Percentiles rank a stretch among this genome's conserved stretches.
These are phyloP conservation scores for Ceratocystis variospora DNA, from an alignment of 2,329 filamentous ascomycete genomes.

Conservation along the genomic window DNA sequence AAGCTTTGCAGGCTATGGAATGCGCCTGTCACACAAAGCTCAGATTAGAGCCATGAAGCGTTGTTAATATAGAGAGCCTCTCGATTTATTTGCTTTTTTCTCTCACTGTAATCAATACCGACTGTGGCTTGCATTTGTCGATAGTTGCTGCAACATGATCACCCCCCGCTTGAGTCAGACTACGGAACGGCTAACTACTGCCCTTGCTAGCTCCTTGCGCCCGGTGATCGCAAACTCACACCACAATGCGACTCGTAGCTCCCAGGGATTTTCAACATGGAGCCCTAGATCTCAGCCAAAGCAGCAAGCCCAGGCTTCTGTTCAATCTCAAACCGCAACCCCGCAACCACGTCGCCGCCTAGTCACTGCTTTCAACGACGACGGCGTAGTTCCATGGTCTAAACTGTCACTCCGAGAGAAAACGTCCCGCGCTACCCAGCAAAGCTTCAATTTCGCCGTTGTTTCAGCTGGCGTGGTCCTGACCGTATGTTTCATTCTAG, in stretches of 20 bases:
- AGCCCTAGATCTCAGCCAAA: conserved; percentile 15
- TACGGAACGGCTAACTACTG: conserved; percentile 5
- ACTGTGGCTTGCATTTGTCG: background rate
- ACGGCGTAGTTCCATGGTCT: conserved; percentile 67
- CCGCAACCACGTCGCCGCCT: conserved; percentile 45
- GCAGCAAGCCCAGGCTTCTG: background rate
- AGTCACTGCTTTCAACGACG: conserved; percentile 76
- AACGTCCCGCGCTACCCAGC: conserved; percentile 70
- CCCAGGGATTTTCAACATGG: conserved; percentile 25
- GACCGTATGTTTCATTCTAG: conserved; percentile 42
- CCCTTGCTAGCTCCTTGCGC: conserved; percentile 28
- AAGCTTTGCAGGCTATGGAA: background rate
- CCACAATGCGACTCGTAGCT: conserved; percentile 46
- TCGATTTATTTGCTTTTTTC: background rate
- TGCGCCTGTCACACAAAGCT: background rate
- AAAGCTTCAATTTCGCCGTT: conserved; percentile 75
- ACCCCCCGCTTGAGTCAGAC: background rate
- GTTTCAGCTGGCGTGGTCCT: conserved; percentile 60
- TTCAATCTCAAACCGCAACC: conserved; percentile 17
- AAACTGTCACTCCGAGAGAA: conserved; percentile 67
- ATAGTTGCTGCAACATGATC: background rate
- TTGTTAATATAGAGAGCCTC: background rate
- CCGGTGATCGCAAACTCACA: conserved; percentile 27
- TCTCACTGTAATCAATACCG: background rate
- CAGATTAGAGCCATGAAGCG: no score